phyloP scores from a whole-genome alignment of 441 rosid species.

The Bocquillonia castaneifolia region DNA sequence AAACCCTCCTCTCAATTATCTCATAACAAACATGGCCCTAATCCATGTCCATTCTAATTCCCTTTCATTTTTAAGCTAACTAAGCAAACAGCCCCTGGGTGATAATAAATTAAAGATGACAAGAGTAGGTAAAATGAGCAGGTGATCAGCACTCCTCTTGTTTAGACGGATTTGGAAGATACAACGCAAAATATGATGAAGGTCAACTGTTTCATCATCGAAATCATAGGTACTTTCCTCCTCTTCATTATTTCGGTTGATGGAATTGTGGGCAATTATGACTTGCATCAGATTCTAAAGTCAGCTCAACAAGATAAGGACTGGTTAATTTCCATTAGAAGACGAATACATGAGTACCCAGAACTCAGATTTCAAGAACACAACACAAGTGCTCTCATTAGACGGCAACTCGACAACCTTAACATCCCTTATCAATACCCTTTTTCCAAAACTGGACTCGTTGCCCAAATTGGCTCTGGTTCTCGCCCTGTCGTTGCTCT shows the following conservation, averaged over 20 bases:
- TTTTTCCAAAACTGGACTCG: slow-evolving; percentile 64
- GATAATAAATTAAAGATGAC: too few species aligned
- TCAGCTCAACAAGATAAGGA: slow-evolving; percentile 45
- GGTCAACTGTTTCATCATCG: background rate
- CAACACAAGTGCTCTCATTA: slow-evolving; percentile 70
- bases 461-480: slow-evolving; percentile 68
- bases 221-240: slow-evolving; percentile 14
- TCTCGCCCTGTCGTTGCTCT: slow-evolving; percentile 61
- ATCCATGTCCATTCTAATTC: too few species aligned
- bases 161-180: too few species aligned
- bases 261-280: slow-evolving; percentile 8
- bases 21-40: too few species aligned
- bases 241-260: slow-evolving; percentile 14
- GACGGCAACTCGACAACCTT: slow-evolving; percentile 52
- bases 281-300: slow-evolving; percentile 29
- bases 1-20: too few species aligned
- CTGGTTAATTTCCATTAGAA: slow-evolving; percentile 60
- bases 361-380: slow-evolving; percentile 64
- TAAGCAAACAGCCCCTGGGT: too few species aligned
- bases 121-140: too few species aligned
- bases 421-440: slow-evolving; percentile 58
- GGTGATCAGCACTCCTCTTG: too few species aligned
- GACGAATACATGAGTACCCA: slow-evolving; percentile 75
- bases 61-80: too few species aligned
- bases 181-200: background rate